These are phyloP conservation scores for Gossypium davidsonii DNA, from an alignment of 441 rosid species.

Conservation along the genomic window DNA sequence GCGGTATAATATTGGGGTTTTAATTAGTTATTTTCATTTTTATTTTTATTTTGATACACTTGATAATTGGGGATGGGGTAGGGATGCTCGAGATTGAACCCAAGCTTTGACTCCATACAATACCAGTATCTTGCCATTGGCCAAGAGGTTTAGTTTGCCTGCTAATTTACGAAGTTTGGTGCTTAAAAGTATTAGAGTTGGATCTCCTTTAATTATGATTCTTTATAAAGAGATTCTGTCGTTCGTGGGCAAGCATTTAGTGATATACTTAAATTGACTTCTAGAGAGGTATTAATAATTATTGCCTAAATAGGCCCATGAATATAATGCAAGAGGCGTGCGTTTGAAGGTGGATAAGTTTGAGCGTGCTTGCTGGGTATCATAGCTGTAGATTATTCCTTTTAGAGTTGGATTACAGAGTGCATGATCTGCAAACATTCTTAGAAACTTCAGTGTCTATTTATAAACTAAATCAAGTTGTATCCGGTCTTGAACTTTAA, in stretches of 20 bases:
- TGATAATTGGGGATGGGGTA: neutral
- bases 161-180: neutral
- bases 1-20: neutral
- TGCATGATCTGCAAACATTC: neutral
- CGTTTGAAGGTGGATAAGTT: neutral
- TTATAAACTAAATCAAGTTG: neutral
- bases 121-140: too few relatives aligned
- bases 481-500: neutral
- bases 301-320: neutral
- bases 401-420: neutral
- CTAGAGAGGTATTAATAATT: neutral
- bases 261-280: neutral
- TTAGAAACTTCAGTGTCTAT: neutral
- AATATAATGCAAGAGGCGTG: neutral
- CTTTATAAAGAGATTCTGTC: neutral
- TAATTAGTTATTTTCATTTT: neutral
- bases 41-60: neutral
- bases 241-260: neutral
- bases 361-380: neutral
- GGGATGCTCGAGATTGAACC: neutral
- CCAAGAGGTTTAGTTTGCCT: neutral
- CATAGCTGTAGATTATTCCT: neutral
- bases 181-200: neutral
- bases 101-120: neutral
- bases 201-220: neutral